Evolutionary conservation across 192 early-diverging fungal genomes (phyloP), one percentile per base, ranked within the genome.

Genomic region (Coemansia sp.): DNA sequence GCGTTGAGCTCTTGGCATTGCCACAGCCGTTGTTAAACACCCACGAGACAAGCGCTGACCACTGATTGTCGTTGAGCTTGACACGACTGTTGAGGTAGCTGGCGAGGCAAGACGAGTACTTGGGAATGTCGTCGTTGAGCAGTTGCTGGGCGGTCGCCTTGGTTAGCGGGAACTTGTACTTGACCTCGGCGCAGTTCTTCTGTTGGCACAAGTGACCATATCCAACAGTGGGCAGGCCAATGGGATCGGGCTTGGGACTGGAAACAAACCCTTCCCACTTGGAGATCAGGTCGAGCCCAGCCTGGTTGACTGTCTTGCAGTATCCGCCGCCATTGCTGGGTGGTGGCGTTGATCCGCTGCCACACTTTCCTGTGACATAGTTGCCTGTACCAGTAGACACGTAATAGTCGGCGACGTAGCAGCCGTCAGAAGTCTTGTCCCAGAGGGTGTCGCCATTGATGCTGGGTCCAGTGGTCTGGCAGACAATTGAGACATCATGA

Each of bases 161-260:
- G 73, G 73, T 65, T 38, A 84, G 63, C 2, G 76, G 76, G 59
- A 70, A 74, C 59, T 61, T 62, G 64, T 68, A 71, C 42, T 67
- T 67, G 40, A 75, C 72, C 44, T 79, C 76, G 37, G 64, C 74
- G 43, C 74, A 76, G 64, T 53, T 43, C 53, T 70, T 66, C 21
- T 57, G 46, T 37, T 76, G 49, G 65, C 74, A 76, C 59, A 67
- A 55, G 33, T 76, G 74, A 21, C 74, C 74, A 30, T 84, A 84
- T 33, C 82, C 82, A 21, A 84, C 82, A 2, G 82, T 84, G 0
- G 82, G 82, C 47, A 76, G 65, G 1, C 82, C 82, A n/a, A 76
- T 80, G 0, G 82, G 78, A 17, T 84, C 82, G 35, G 82, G 82
- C 46, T 50, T 30, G 40, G 78, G 72, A 26, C 62, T 43, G 7